These are phyloP conservation scores for Paecilomyces variotii DNA, from an alignment of 2,329 filamentous ascomycete species.

Conservation along the genomic window DNA sequence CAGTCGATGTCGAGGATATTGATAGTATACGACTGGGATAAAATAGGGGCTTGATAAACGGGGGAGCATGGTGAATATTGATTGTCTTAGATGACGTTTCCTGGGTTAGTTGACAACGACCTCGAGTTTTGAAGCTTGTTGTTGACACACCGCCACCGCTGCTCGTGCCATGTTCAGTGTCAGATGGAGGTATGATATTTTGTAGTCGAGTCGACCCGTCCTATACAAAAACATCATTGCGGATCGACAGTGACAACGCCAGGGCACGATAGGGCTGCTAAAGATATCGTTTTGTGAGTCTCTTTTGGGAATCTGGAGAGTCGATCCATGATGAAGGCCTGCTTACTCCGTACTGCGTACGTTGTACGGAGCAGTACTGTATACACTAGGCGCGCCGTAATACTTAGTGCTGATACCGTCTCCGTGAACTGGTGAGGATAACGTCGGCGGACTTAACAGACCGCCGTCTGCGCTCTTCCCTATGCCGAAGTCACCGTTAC, in stretches of 20 bases:
- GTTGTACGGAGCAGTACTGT: background rate
- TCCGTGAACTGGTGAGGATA: background rate
- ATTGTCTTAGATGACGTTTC: conserved; percentile 1
- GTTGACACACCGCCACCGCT: background rate
- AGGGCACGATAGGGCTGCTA: background rate
- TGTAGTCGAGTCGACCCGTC: background rate
- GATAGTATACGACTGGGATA: background rate
- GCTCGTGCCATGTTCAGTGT: background rate
- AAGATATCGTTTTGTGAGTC: background rate
- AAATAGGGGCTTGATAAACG: background rate
- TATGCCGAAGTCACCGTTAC: background rate
- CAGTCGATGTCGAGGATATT: background rate
- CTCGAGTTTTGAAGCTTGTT: background rate
- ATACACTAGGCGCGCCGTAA: background rate
- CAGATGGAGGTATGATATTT: background rate
- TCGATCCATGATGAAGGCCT: background rate
- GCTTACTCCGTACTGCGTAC: background rate
- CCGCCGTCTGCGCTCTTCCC: background rate
- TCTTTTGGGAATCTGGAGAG: background rate
- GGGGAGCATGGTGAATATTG: background rate
- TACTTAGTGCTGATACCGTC: background rate
- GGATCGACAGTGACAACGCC: background rate
- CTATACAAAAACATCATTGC: background rate
- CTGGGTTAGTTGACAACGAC: background rate
- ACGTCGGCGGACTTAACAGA: background rate